Evolutionary conservation across 106 monocot species (phyloP).

Genomic region (Dendrobium catenatum): DNA sequence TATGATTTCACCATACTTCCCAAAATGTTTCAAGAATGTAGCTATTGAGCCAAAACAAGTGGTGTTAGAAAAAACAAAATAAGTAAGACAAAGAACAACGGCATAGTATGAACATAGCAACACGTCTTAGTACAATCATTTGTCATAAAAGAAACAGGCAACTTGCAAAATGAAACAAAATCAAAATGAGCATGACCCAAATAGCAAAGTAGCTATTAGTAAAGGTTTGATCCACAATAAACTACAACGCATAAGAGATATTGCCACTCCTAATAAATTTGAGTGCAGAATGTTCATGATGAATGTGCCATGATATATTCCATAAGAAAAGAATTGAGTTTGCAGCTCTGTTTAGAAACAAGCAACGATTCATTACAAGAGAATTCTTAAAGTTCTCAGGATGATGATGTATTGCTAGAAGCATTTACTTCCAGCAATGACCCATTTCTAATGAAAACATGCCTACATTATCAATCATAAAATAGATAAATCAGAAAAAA

Average conservation of each 20-base stretch:
- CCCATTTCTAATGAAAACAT: too few species aligned
- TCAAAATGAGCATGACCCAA: background rate
- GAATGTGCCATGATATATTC: background rate
- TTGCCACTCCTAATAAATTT: background rate
- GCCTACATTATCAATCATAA: too few species aligned
- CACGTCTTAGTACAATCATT: background rate
- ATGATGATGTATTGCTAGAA: too few species aligned
- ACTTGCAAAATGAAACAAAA: background rate
- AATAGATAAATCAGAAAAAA: too few species aligned
- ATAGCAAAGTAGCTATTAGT: background rate
- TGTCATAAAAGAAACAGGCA: background rate
- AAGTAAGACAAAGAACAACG: background rate
- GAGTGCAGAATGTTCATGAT: background rate
- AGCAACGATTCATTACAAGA: too few species aligned
- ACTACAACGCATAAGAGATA: background rate
- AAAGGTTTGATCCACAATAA: background rate
- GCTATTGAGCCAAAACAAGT: slow-evolving; percentile 9
- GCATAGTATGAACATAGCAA: background rate
- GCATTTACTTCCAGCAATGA: too few species aligned
- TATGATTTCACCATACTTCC: slow-evolving; percentile 59
- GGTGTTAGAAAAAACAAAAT: background rate
- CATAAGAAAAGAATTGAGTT: too few species aligned
- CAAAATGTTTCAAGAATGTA: slow-evolving; percentile 60
- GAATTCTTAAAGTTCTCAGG: too few species aligned
- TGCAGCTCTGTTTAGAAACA: too few species aligned